Conservation (phyloP, 225 moss, liverwort and hornwort species). For the Polytrichum formosum region DNA sequence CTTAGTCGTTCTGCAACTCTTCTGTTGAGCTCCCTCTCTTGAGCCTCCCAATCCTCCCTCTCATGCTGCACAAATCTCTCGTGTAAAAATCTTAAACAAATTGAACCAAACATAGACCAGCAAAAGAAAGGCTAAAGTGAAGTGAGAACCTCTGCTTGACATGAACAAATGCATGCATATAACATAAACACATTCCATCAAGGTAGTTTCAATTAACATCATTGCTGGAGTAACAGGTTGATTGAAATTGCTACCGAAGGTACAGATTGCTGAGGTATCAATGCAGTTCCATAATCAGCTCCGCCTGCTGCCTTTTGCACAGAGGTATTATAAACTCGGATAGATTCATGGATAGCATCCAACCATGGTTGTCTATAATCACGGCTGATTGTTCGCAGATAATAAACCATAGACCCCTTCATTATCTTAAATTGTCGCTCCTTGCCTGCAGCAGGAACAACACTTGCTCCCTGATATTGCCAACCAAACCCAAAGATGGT, state of each 20-base stretch:
- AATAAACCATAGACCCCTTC: conserved; percentile 86
- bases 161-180: too few species aligned
- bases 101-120: too few species aligned
- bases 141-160: too few species aligned
- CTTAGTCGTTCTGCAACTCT: conserved; percentile 75
- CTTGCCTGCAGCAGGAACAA: conserved; percentile 73
- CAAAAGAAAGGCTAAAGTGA: too few species aligned
- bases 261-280: conserved; percentile 83
- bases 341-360: conserved; percentile 84
- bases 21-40: conserved; percentile 77
- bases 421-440: conserved; percentile 98
- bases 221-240: too few species aligned
- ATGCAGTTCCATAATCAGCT: conserved; percentile 57
- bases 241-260: conserved; percentile 58
- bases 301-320: conserved; percentile 80
- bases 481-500: too few species aligned
- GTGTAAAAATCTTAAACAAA: too few species aligned
- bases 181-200: too few species aligned
- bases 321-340: conserved; percentile 79
- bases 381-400: conserved; percentile 79
- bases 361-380: conserved; percentile 96
- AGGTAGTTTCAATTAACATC: too few species aligned
- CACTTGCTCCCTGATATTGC: conserved; percentile 75
- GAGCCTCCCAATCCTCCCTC: conserved; percentile 94
- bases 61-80: conserved; percentile 46